These are phyloP conservation scores for Cymbopogon flexuosus DNA, from an alignment of 202 grass and related monocot genomes.

Conservation along the genomic window DNA sequence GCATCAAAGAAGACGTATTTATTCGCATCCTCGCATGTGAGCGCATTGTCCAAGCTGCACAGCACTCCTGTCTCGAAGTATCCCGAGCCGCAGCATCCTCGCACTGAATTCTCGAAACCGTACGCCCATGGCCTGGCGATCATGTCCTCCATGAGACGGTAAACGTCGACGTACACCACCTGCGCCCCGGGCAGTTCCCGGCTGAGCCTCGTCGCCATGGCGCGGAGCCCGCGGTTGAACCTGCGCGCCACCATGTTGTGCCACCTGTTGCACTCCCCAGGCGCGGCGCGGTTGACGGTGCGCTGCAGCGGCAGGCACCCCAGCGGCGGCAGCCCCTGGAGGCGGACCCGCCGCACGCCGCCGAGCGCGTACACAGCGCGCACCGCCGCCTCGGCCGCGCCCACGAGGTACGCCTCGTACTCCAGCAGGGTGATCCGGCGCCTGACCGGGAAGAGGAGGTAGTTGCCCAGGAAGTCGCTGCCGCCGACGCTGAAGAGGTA, in stretches of 20 bases:
- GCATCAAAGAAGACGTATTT: constrained; percentile 64
- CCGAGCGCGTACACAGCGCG: constrained; percentile 37
- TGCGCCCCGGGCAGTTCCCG: constrained; percentile 22
- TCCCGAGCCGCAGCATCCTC: constrained; percentile 62
- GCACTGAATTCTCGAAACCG: constrained; percentile 40
- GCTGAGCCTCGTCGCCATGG: constrained; percentile 27
- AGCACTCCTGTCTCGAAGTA: constrained; percentile 36
- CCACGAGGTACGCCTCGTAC: constrained; percentile 43
- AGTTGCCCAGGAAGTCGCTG: constrained; percentile 72
- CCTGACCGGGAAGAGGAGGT: constrained; percentile 33
- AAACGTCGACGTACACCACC: constrained; percentile 42
- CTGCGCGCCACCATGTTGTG: constrained; percentile 39
- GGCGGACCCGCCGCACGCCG: constrained; percentile 40
- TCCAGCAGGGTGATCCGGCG: constrained; percentile 39
- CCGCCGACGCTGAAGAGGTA: constrained; percentile 56
- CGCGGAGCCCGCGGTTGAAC: constrained; percentile 38
- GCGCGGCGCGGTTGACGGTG: constrained; percentile 16
- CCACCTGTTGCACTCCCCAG: constrained; percentile 39
- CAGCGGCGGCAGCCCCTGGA: constrained; percentile 48
- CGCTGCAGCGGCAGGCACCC: constrained; percentile 48
- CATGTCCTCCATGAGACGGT: constrained; percentile 33
- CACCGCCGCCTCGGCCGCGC: constrained; percentile 39
- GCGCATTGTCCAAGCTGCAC: constrained; percentile 34
- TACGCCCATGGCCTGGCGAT: constrained; percentile 45
- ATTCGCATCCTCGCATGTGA: constrained; percentile 40